Conservation (phyloP, 345 rosid species). For the Syzygium jambos region DNA sequence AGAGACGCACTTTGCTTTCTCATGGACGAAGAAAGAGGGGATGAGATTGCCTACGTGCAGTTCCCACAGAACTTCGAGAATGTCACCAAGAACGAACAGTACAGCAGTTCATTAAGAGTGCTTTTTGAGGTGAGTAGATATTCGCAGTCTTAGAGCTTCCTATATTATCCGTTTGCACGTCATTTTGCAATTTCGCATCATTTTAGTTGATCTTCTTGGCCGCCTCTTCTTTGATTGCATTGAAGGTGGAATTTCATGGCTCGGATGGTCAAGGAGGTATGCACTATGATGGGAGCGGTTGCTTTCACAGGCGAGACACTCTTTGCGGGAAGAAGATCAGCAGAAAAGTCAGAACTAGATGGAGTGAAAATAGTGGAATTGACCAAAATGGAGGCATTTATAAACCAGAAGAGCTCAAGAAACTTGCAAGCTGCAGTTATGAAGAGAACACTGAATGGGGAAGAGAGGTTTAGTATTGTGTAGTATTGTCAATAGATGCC, state of each 20-base stretch:
- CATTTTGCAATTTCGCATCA: neutral
- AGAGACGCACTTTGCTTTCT: constrained; percentile 78
- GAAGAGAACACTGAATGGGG: constrained; percentile 71
- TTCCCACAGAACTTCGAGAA: constrained; percentile 49
- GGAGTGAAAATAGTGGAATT: constrained; percentile 5
- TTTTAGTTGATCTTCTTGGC: neutral
- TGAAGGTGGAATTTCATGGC: constrained; percentile 57
- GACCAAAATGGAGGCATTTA: neutral
- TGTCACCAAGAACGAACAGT: constrained; percentile 47
- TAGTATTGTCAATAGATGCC: neutral
- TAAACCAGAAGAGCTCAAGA: constrained; percentile 23
- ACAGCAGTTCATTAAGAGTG: constrained; percentile 13
- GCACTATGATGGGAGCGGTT: constrained; percentile 60
- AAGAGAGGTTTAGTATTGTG: constrained; percentile 32
- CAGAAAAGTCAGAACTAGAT: constrained; percentile 4
- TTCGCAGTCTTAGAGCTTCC: neutral
- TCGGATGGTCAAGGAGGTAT: constrained; percentile 70
- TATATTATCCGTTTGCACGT: neutral
- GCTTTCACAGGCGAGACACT: constrained; percentile 74
- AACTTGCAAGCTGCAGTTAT: constrained; percentile 48
- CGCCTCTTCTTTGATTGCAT: neutral
- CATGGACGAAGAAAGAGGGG: constrained; percentile 57
- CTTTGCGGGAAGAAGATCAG: constrained; percentile 36
- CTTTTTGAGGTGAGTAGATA: constrained; percentile 12
- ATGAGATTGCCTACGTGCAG: constrained; percentile 64